Evolutionary conservation across 225 moss, liverwort and hornwort genomes (phyloP).

Genomic region (Neckera pumila): DNA sequence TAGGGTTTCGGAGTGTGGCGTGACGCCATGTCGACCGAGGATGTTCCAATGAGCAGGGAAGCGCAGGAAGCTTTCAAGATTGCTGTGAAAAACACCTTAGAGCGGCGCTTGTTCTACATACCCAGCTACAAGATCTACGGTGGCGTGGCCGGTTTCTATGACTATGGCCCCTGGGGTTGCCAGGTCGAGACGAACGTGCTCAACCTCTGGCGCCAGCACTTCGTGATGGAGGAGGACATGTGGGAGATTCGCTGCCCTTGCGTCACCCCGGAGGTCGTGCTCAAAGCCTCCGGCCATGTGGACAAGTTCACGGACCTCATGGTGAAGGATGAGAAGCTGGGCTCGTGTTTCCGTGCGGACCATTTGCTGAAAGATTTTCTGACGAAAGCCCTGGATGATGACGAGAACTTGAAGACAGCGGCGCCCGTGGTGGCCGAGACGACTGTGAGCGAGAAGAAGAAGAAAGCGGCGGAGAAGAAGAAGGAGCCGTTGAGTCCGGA

Average conservation of each 20-base stretch:
- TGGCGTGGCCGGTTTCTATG: constrained; percentile 90
- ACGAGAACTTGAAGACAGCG: neutral
- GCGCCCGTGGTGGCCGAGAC: neutral
- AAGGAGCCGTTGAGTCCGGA: constrained; percentile 34
- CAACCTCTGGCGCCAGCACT: constrained; percentile 92
- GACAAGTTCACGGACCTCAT: constrained; percentile 97
- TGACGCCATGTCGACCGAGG: neutral
- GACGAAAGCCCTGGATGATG: constrained; percentile 54
- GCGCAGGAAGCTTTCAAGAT: constrained; percentile 32
- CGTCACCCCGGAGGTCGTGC: constrained; percentile 83
- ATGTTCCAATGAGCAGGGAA: neutral
- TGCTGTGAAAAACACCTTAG: constrained; percentile 40
- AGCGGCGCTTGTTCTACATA: constrained; percentile 58
- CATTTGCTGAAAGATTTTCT: constrained; percentile 76
- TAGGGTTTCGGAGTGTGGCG: neutral
- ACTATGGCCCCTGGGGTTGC: constrained; percentile 82
- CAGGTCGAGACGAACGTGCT: constrained; percentile 87
- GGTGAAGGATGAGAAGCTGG: constrained; percentile 85
- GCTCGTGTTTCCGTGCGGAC: constrained; percentile 73
- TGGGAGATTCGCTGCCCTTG: constrained; percentile 81
- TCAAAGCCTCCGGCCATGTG: constrained; percentile 93
- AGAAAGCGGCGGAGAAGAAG: constrained; percentile 25
- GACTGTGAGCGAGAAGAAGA: constrained; percentile 13
- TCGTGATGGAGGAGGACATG: constrained; percentile 93
- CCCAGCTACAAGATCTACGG: constrained; percentile 89